Conservation (phyloP, 2,329 filamentous ascomycete species). For the Nannizzia gypsea region DNA sequence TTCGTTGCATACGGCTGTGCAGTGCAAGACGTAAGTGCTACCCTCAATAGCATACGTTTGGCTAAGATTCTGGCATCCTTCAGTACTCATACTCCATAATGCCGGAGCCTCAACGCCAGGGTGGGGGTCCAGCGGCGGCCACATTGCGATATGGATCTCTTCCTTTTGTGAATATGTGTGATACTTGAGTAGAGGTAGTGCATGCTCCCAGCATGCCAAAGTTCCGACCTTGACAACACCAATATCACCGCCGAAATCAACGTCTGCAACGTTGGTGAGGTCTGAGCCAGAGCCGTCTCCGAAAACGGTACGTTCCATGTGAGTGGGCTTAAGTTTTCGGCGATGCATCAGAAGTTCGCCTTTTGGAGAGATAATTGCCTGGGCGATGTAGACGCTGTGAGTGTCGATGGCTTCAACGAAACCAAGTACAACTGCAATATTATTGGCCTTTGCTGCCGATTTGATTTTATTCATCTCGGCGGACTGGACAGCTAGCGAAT, state of each 20-base stretch:
- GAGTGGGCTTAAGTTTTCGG: slow-evolving; percentile 43
- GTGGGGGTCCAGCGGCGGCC: slow-evolving; percentile 29
- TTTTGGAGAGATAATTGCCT: slow-evolving; percentile 34
- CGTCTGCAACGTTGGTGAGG: slow-evolving; percentile 32
- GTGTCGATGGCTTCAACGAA: slow-evolving; percentile 31
- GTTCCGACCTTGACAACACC: slow-evolving; percentile 26
- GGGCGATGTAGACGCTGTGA: slow-evolving; percentile 36
- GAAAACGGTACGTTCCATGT: slow-evolving; percentile 42
- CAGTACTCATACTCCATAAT: slow-evolving; percentile 25
- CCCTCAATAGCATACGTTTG: slow-evolving; percentile 48
- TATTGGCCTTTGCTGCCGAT: slow-evolving; percentile 23
- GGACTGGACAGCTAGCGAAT: slow-evolving; percentile 22
- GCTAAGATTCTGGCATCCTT: slow-evolving; percentile 31
- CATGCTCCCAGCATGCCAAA: slow-evolving; percentile 43
- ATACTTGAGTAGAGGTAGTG: slow-evolving; percentile 41
- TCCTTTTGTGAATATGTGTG: slow-evolving; percentile 35
- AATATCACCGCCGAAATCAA: slow-evolving; percentile 24
- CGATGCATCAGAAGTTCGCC: slow-evolving; percentile 33
- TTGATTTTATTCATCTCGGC: slow-evolving; percentile 30
- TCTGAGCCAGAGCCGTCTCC: slow-evolving; percentile 33
- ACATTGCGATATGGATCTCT: slow-evolving; percentile 39
- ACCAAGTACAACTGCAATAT: slow-evolving; percentile 36
- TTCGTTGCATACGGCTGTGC: slow-evolving; percentile 37
- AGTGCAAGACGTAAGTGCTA: slow-evolving; percentile 44
- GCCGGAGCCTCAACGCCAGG: slow-evolving; percentile 13